Percentiles rank a stretch among this genome's conserved stretches.
Evolutionary conservation across 495 filamentous ascomycete genomes (phyloP).

Genomic region (Daldinia decipiens): DNA sequence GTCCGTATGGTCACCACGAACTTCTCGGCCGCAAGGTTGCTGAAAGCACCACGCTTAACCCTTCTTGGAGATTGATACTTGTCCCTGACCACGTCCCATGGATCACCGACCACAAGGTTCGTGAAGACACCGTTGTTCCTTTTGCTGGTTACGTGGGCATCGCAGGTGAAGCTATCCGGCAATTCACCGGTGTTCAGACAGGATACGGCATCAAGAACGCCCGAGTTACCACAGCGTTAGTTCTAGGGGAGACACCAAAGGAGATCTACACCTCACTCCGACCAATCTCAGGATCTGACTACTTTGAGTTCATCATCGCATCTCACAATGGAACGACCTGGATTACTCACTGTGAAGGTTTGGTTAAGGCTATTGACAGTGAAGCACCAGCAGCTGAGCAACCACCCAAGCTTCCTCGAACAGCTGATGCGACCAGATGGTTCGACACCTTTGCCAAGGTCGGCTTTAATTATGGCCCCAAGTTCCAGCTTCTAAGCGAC

Average conservation of each 20-base stretch:
- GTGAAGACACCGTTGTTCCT: slow-evolving; percentile 58
- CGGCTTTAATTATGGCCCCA: slow-evolving; percentile 43
- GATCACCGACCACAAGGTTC: slow-evolving; percentile 57
- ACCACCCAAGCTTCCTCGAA: slow-evolving; percentile 5
- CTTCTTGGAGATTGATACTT: slow-evolving; percentile 55
- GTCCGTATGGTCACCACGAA: slow-evolving; percentile 53
- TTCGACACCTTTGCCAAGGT: slow-evolving; percentile 27
- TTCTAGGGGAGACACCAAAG: slow-evolving; percentile 19
- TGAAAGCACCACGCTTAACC: slow-evolving; percentile 51
- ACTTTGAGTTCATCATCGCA: slow-evolving; percentile 57
- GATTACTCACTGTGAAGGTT: slow-evolving; percentile 55
- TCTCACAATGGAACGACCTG: slow-evolving; percentile 54
- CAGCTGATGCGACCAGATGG: slow-evolving; percentile 9
- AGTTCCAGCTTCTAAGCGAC: slow-evolving; percentile 27
- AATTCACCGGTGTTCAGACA: slow-evolving; percentile 45
- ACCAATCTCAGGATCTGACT: slow-evolving; percentile 45
- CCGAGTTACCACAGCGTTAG: slow-evolving; percentile 45
- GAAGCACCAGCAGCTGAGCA: not conserved
- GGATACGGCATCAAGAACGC: slow-evolving; percentile 49
- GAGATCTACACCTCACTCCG: slow-evolving; percentile 25
- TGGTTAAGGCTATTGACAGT: slow-evolving; percentile 34
- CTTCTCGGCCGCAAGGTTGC: slow-evolving; percentile 53
- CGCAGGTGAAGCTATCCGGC: slow-evolving; percentile 58
- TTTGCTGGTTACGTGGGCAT: slow-evolving; percentile 60
- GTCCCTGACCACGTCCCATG: slow-evolving; percentile 54